These are phyloP conservation scores for Trichoderma koningiopsis DNA, from an alignment of 2,329 filamentous ascomycete species.

Conservation along the genomic window DNA sequence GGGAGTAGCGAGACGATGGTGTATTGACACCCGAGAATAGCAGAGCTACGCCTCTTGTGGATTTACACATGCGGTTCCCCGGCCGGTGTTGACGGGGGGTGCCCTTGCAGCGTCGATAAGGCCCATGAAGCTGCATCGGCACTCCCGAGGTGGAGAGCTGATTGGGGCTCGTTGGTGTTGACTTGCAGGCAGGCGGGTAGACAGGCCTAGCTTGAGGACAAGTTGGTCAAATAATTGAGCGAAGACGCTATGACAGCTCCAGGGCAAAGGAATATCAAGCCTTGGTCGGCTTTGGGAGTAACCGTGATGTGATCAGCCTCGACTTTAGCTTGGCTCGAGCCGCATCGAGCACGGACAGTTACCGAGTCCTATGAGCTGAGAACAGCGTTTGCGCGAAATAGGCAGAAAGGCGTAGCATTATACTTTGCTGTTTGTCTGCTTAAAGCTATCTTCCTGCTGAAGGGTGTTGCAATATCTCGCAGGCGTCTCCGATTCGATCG, in stretches of 20 bases:
- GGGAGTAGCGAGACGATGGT: not conserved
- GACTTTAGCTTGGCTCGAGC: not conserved
- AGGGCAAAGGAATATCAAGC: not conserved
- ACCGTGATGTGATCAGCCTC: constrained; percentile 1
- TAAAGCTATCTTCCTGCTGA: not conserved
- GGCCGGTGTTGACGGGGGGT: constrained; percentile 3
- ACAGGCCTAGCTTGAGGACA: constrained; percentile 3
- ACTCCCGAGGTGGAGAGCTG: constrained; percentile 24
- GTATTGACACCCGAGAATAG: not conserved
- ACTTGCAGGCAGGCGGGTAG: constrained; percentile 24
- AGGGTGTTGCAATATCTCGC: not conserved
- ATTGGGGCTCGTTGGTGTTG: constrained; percentile 12
- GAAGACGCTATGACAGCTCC: not conserved
- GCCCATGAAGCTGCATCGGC: constrained; percentile 24
- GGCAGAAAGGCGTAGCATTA: not conserved
- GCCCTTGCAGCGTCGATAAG: constrained; percentile 17
- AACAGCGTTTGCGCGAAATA: constrained; percentile 5
- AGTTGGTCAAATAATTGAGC: not conserved
- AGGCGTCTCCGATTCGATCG: constrained; percentile 18
- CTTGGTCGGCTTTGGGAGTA: not conserved
- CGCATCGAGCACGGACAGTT: not conserved
- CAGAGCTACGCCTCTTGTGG: not conserved
- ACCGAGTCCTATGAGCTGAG: constrained; percentile 10
- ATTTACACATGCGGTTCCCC: constrained; percentile 12
- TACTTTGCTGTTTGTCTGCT: not conserved